Conservation (phyloP, 345 rosid species). For the Citrus glauca region DNA sequence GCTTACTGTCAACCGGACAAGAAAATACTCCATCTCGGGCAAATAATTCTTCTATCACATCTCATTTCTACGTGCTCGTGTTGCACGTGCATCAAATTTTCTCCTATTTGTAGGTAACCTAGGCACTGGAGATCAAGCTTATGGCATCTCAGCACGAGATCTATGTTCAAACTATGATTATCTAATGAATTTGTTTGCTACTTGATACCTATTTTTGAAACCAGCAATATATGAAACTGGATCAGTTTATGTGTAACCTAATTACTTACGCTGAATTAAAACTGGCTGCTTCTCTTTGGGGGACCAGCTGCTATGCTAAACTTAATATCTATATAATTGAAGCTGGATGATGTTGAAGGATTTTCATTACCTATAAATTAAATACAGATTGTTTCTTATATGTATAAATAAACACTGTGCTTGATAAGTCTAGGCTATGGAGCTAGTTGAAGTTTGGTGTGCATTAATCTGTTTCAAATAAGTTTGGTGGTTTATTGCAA, state of each 20-base stretch:
- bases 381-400: background rate
- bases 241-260: background rate
- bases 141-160: background rate
- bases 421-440: no score
- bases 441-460: no score
- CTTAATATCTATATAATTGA: background rate
- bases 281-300: background rate
- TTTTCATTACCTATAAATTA: background rate
- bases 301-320: background rate
- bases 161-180: background rate
- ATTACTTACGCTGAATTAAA: background rate
- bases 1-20: conserved; percentile 65
- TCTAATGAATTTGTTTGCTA: background rate
- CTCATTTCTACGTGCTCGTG: no score
- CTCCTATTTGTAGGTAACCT: conserved; percentile 14
- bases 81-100: background rate
- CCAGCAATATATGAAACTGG: background rate
- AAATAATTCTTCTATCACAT: background rate
- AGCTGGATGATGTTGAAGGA: background rate
- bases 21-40: conserved; percentile 86
- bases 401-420: background rate
- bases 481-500: no score
- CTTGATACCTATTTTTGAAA: background rate
- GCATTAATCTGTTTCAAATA: no score
- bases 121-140: background rate